phyloP scores from a whole-genome alignment of 225 moss, liverwort and hornwort species.

The Neckera pumila region DNA sequence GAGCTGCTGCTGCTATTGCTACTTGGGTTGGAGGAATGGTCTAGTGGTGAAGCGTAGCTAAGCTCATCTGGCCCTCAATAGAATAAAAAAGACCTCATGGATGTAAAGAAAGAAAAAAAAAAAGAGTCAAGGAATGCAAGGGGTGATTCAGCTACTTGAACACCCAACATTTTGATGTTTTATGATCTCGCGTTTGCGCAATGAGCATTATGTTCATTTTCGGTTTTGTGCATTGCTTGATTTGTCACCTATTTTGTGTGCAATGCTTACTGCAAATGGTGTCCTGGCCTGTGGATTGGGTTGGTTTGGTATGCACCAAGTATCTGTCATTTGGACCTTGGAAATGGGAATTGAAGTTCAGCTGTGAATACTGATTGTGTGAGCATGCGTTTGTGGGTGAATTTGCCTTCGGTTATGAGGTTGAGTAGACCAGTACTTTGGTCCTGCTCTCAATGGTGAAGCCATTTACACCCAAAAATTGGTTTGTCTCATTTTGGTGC shows the following conservation, averaged over 20 bases:
- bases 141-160: slow-evolving; percentile 20
- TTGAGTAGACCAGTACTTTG: no score
- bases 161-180: slow-evolving; percentile 2
- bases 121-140: slow-evolving; percentile 19
- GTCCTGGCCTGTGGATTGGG: not conserved
- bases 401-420: not conserved
- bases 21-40: not conserved
- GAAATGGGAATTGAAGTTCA: not conserved
- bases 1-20: not conserved
- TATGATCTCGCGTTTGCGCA: not conserved
- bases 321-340: not conserved
- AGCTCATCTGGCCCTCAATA: not conserved
- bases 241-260: not conserved
- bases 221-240: not conserved
- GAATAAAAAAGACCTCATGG: slow-evolving; percentile 16
- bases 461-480: not conserved
- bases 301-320: not conserved
- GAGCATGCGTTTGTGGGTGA: not conserved
- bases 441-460: not conserved
- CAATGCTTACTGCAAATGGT: not conserved
- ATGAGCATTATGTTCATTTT: not conserved
- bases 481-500: not conserved
- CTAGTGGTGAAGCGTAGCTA: not conserved
- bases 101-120: slow-evolving; percentile 16
- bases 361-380: not conserved